Percentiles rank a stretch among this genome's conserved stretches.
These are phyloP conservation scores for Boletus huronensis DNA, from an alignment of 768 basidiomycete genomes.

Conservation along the genomic window DNA sequence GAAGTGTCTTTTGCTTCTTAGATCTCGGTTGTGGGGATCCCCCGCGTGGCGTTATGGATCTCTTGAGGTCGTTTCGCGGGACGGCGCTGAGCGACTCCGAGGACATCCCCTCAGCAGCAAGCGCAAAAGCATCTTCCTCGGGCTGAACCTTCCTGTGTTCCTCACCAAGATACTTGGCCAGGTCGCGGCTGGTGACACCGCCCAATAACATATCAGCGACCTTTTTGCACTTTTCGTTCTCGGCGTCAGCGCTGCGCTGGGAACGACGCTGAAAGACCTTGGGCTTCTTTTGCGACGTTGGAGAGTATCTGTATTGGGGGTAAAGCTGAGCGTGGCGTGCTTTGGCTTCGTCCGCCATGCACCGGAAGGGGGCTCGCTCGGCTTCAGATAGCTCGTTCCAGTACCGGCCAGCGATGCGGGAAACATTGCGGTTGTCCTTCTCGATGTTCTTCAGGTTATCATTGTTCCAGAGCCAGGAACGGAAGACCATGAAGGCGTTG, in stretches of 20 bases:
- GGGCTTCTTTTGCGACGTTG: conserved; percentile 34
- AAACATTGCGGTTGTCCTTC: conserved; percentile 70
- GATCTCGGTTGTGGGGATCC: conserved; percentile 2
- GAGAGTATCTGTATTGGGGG: conserved; percentile 63
- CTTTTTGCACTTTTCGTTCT: conserved; percentile 38
- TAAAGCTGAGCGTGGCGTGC: conserved; percentile 46
- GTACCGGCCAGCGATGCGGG: conserved; percentile 61
- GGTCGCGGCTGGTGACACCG: conserved; percentile 33
- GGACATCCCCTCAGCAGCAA: not conserved
- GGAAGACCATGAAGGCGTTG: conserved; percentile 84
- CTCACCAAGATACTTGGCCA: conserved; percentile 21
- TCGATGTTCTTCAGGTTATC: conserved; percentile 50
- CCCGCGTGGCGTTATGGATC: not conserved
- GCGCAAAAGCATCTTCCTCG: not conserved
- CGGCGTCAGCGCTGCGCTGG: conserved; percentile 30
- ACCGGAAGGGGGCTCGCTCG: conserved; percentile 46
- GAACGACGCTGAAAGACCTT: conserved; percentile 34
- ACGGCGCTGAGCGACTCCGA: not conserved
- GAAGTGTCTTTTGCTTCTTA: conserved; percentile 3
- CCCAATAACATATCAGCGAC: conserved; percentile 36
- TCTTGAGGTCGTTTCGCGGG: conserved; percentile 6
- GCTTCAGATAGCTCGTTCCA: conserved; percentile 57
- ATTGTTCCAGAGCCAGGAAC: conserved; percentile 61
- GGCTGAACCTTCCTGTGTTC: not conserved
- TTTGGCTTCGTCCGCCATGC: conserved; percentile 46